Conservation (phyloP, 2,329 filamentous ascomycete species). For the Westerdykella ornata region DNA sequence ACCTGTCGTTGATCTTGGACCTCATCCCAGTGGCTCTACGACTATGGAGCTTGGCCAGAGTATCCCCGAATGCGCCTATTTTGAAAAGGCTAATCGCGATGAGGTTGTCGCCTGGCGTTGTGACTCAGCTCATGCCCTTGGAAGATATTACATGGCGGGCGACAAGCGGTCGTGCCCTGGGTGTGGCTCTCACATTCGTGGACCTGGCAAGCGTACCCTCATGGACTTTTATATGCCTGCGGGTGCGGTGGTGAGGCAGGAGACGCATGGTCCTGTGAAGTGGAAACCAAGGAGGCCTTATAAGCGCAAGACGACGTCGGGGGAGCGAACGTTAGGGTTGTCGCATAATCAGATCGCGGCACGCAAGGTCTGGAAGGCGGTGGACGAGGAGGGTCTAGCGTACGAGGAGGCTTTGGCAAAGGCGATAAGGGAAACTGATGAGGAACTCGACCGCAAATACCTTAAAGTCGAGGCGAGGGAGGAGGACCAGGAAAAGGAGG, state of each 20-base stretch:
- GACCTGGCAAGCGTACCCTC: constrained; percentile 5
- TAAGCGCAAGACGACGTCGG: constrained; percentile 4
- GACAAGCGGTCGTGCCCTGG: constrained; percentile 20
- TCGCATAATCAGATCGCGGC: constrained; percentile 21
- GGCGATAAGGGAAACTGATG: constrained; percentile 14
- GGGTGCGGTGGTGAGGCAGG: constrained; percentile 15
- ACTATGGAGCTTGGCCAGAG: constrained; percentile 25
- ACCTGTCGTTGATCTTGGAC: constrained; percentile 11
- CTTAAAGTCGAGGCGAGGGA: too few species aligned
- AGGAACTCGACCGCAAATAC: too few species aligned
- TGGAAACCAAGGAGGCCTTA: constrained; percentile 19
- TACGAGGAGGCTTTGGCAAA: constrained; percentile 11
- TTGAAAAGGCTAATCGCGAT: constrained; percentile 4
- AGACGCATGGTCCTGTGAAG: constrained; percentile 7
- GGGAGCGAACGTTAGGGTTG: not conserved
- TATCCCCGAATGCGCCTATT: constrained; percentile 15
- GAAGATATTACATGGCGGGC: constrained; percentile 26
- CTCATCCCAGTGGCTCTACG: constrained; percentile 20
- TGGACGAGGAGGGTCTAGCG: constrained; percentile 6
- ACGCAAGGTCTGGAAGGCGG: constrained; percentile 14
- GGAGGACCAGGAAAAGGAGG: too few species aligned
- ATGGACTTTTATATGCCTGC: constrained; percentile 26
- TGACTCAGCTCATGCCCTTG: constrained; percentile 23
- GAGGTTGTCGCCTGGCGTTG: constrained; percentile 24
- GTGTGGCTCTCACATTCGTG: constrained; percentile 13